Evolutionary conservation across 2,329 filamentous ascomycete species (phyloP).

Genomic region (Sordariomycetes sp.): DNA sequence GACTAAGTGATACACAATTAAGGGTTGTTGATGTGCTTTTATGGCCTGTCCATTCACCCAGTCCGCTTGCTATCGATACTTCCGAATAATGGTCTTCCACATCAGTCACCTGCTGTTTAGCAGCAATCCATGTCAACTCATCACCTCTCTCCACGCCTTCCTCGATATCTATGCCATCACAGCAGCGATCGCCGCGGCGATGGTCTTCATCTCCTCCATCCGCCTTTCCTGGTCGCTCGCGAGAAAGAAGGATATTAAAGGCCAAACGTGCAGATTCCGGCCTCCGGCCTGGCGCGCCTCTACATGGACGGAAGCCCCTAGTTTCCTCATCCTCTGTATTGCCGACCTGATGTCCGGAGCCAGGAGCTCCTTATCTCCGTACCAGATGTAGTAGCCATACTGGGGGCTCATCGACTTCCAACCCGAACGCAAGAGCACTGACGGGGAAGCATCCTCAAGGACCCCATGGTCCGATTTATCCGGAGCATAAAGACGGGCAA

Average conservation of each 20-base stretch:
- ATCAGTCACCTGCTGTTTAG: neutral
- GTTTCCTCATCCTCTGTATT: slow-evolving; percentile 36
- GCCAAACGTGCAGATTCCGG: slow-evolving; percentile 71
- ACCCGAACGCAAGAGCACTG: slow-evolving; percentile 34
- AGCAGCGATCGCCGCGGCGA: slow-evolving; percentile 18
- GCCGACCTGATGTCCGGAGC: slow-evolving; percentile 54
- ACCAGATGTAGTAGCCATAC: slow-evolving; percentile 56
- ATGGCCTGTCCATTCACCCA: neutral
- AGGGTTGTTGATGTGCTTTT: neutral
- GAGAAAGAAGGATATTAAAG: slow-evolving; percentile 52
- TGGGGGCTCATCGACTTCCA: slow-evolving; percentile 56
- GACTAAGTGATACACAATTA: slow-evolving; percentile 3
- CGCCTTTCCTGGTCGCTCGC: slow-evolving; percentile 29
- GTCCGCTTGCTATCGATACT: neutral
- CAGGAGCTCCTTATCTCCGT: slow-evolving; percentile 68
- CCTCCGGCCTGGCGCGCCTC: slow-evolving; percentile 3
- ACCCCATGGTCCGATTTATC: slow-evolving; percentile 23
- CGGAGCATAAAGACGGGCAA: slow-evolving; percentile 50
- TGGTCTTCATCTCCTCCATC: slow-evolving; percentile 33
- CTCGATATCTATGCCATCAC: neutral
- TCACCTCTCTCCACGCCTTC: neutral
- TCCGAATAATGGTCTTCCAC: neutral
- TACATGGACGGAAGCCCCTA: neutral
- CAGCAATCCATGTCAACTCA: neutral
- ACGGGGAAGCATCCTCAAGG: slow-evolving; percentile 14